Conservation (phyloP, 306 rosid genomes). For the Dryas alaskensis region DNA sequence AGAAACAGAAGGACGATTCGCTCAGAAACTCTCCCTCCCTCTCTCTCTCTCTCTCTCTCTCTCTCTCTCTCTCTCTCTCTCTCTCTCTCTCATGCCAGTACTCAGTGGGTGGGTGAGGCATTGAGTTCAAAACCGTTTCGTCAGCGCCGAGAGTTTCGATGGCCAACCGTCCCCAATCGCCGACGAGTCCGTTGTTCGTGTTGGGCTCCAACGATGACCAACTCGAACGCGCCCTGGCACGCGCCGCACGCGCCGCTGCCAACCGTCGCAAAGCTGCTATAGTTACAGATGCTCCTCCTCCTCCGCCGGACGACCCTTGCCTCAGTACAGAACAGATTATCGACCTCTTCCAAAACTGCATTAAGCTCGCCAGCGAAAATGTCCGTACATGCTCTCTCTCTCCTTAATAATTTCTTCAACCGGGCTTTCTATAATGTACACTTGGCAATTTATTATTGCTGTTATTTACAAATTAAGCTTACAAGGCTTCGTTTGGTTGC, state of each 20-base stretch:
- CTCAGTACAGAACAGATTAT: slow-evolving; percentile 75
- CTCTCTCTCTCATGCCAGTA: neutral
- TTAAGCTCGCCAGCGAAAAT: slow-evolving; percentile 94
- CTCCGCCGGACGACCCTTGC: slow-evolving; percentile 27
- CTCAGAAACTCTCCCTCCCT: neutral
- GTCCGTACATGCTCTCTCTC: slow-evolving; percentile 26
- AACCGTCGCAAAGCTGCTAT: slow-evolving; percentile 36
- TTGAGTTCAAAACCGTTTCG: slow-evolving; percentile 49
- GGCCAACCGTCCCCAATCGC: slow-evolving; percentile 63
- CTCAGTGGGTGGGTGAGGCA: slow-evolving; percentile 59
- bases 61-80: neutral
- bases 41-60: neutral
- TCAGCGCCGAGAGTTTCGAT: slow-evolving; percentile 30
- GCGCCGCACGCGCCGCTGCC: slow-evolving; percentile 84
- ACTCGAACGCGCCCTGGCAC: slow-evolving; percentile 86
- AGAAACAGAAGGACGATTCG: too few relatives aligned
- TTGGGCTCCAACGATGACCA: slow-evolving; percentile 79
- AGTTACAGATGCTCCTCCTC: neutral
- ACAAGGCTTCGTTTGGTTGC: neutral
- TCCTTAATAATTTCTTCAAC: neutral
- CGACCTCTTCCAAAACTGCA: slow-evolving; percentile 82
- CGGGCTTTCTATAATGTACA: neutral
- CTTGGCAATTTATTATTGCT: neutral
- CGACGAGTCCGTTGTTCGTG: slow-evolving; percentile 56
- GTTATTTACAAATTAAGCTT: neutral